Evolutionary conservation across 1,139 yeast species (phyloP).

Genomic region (Suhomyces yuchorum): DNA sequence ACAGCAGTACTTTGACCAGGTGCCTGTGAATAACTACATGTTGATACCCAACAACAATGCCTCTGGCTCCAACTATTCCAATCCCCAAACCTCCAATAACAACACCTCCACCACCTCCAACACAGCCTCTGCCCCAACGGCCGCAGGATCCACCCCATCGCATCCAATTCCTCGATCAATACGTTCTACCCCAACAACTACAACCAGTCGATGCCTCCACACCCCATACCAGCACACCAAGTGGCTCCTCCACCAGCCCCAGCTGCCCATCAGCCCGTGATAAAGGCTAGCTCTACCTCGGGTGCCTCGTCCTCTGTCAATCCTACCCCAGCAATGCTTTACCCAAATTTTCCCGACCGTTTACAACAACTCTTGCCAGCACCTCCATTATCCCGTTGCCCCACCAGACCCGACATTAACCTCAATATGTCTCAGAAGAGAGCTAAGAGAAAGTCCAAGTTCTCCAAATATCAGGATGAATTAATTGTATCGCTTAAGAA

Average conservation of each 20-base stretch:
- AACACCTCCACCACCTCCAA: not conserved
- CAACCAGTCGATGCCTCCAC: slow-evolving; percentile 8
- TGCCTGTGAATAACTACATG: slow-evolving; percentile 23
- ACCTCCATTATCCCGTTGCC: slow-evolving; percentile 40
- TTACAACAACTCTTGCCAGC: slow-evolving; percentile 34
- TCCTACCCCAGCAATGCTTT: slow-evolving; percentile 14
- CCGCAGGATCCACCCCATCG: slow-evolving; percentile 9
- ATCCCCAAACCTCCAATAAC: not conserved
- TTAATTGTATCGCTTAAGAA: slow-evolving; percentile 62
- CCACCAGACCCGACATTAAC: slow-evolving; percentile 34
- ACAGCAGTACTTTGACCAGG: slow-evolving; percentile 19
- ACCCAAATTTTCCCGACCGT: slow-evolving; percentile 21
- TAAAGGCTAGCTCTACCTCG: slow-evolving; percentile 1
- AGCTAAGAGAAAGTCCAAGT: slow-evolving; percentile 64
- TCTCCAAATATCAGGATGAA: slow-evolving; percentile 67
- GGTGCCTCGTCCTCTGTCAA: slow-evolving; percentile 4
- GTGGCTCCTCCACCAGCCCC: slow-evolving; percentile 8
- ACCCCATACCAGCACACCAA: slow-evolving; percentile 9
- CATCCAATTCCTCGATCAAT: slow-evolving; percentile 11
- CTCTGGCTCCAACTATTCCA: slow-evolving; percentile 4
- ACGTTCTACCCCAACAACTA: slow-evolving; percentile 13
- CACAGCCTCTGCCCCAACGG: slow-evolving; percentile 8
- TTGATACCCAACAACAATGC: slow-evolving; percentile 18
- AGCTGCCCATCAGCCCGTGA: not conserved
- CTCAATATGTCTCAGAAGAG: slow-evolving; percentile 44